Base-by-base conservation (phyloP, 2,329 filamentous ascomycete species). In the Microsporum ferrugineum region DNA sequence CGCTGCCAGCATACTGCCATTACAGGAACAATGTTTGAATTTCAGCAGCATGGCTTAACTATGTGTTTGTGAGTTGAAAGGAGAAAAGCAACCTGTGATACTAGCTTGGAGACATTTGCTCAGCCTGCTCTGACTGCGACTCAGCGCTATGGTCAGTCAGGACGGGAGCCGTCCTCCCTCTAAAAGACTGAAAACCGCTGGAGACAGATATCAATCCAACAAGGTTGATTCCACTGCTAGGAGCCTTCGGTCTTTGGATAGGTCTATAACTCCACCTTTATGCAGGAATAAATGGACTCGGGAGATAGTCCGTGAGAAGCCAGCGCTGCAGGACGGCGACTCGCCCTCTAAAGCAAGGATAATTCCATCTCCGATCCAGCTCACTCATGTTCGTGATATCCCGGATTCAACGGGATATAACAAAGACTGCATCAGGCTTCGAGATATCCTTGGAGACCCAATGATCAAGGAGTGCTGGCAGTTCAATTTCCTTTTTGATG, bases 381-480 rank as follows among this genome's bases (percentile, higher is more conserved):
- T 94, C 12, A 91, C 87, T 0, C 80, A 79, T 62, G 86, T 94
- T 60, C 78, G 77, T 33, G 86, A 88, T 66, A 75, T 91, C 0
- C 77, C 84, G 1, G 71, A 77, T 1, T 71, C 75, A 0, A 73
- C 75, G 1, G 69, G 71, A 0, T 75, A 80, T 63, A 94, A 95
- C 73, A 74, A 77, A 29, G 88, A 87, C 70, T 79, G 88, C 0
- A 73, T 92, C 38, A 80, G 78, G 1, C 76, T 94, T 7, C 74
- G 76, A 3, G 87, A 89, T 62, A 79, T 95, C 4, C 78, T 95
- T 0, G 84, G 87, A 0, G 84, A 91, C 69, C 87, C 88, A 0
- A 77, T 90, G 64, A 88, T 94, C 60, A 80, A 81, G 43, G 80
- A 82, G 70, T 80, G 79, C 61, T 83, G 80, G 80, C 75, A 81